Evolutionary conservation across 1,284 basidiomycete species (phyloP), one percentile per base, ranked within the genome.

Genomic region (Tylopilus sp.): DNA sequence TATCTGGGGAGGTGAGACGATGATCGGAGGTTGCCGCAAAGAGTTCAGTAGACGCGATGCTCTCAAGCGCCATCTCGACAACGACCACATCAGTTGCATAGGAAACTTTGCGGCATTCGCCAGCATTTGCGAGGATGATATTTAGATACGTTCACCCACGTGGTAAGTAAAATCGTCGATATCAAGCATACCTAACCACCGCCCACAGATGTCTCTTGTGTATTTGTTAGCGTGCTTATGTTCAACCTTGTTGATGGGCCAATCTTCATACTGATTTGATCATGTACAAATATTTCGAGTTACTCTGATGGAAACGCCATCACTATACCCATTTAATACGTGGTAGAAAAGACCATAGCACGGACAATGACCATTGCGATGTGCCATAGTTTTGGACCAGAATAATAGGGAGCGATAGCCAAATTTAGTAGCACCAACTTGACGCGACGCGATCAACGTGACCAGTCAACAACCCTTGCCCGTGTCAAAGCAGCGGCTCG

Each of bases 1-100:
- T 49, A 17, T 70, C 64, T 60, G 52, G 62, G 49, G 34, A 7
- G 66, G 57, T 3, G 56, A 58, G 46, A 71, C 60, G 59, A 70
- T 76, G 56, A 65, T 77, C 17, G 78, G 79, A 9, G 80, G 78
- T 0, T 83, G 81, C 54, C 59, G 69, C 55, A 69, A 65, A 55
- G 68, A 65, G 17, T 81, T 83, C 60, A 79, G 77, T 51, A 72
- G 81, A 41, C 66, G 69, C 17, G 81, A 83, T 51, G 80, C 82
- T 3, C 66, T 81, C 52, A 76, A 73, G 57, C 72, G 81, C 29
- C 81, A 83, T 59, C 61, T 80, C 35, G 71, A 73, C 44, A 78
- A 76, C 44, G 47, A 54, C 4, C 73, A 73, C 20, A 71, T 70
- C 24, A 44, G 21, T 7, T 80, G 77, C 55, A 57, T 70, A 15